These are phyloP conservation scores for Lipomyces oligophaga DNA, from an alignment of 805 yeast species.

Conservation along the genomic window DNA sequence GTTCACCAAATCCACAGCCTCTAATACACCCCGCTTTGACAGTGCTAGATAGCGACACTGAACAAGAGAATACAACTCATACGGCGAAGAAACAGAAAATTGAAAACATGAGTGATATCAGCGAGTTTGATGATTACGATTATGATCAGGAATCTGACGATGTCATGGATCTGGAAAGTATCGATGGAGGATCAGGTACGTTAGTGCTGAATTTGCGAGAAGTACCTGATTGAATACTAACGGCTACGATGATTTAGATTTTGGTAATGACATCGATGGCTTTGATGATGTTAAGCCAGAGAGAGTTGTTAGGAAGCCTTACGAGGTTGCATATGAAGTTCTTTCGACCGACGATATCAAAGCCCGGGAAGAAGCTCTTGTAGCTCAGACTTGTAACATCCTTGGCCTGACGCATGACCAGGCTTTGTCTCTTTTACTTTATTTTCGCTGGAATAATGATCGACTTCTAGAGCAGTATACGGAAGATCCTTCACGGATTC, in stretches of 20 bases:
- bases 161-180: slow-evolving; percentile 26
- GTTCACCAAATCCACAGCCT: too few relatives aligned
- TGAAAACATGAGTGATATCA: slow-evolving; percentile 18
- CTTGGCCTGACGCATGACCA: slow-evolving; percentile 42
- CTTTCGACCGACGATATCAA: slow-evolving; percentile 29
- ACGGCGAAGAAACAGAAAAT: neutral
- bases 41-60: too few relatives aligned
- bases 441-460: slow-evolving; percentile 59
- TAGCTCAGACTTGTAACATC: slow-evolving; percentile 39
- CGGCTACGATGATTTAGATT: slow-evolving; percentile 1
- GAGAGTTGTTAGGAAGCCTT: slow-evolving; percentile 28
- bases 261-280: slow-evolving; percentile 26
- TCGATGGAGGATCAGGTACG: slow-evolving; percentile 24
- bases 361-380: slow-evolving; percentile 36
- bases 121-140: slow-evolving; percentile 26
- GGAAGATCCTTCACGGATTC: slow-evolving; percentile 42
- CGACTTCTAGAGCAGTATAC: slow-evolving; percentile 53
- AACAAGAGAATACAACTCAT: neutral
- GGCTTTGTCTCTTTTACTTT: slow-evolving; percentile 46
- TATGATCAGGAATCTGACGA: slow-evolving; percentile 24
- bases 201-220: neutral
- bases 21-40: too few relatives aligned
- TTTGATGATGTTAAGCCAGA: slow-evolving; percentile 30
- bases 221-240: neutral
- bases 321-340: slow-evolving; percentile 32